A percentile compares a stretch with the other conserved stretches of the same genome.
Evolutionary conservation across 768 basidiomycete species (phyloP).

Genomic region (Termitomyces heimii): DNA sequence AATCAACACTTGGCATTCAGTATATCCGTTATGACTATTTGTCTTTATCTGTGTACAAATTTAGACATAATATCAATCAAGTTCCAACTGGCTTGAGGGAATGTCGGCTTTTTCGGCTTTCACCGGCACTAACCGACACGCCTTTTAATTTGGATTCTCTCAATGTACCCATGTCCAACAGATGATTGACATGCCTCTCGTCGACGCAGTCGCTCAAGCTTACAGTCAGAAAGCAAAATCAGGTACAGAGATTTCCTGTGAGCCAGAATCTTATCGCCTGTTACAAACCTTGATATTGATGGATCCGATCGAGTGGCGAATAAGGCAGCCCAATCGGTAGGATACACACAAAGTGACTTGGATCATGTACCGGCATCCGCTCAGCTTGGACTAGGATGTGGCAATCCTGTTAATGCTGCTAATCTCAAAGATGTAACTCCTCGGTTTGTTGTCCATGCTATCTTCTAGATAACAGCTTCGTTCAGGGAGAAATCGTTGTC

Average conservation of each 20-base stretch:
- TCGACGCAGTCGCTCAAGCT: slow-evolving; percentile 1
- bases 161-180: not conserved
- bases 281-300: not conserved
- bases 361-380: slow-evolving; percentile 34
- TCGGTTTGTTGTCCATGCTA: not conserved
- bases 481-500: slow-evolving; percentile 49
- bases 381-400: slow-evolving; percentile 47
- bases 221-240: slow-evolving; percentile 6
- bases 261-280: not conserved
- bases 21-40: not conserved
- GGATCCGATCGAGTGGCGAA: not conserved
- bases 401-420: slow-evolving; percentile 44
- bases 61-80: not conserved
- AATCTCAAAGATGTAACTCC: slow-evolving; percentile 36
- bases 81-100: not conserved
- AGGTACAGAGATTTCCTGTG: slow-evolving; percentile 12
- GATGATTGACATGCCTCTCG: not conserved
- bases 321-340: slow-evolving; percentile 35
- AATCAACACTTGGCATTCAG: not conserved
- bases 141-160: slow-evolving; percentile 1
- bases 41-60: too few species aligned
- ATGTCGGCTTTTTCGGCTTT: not conserved
- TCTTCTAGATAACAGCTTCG: not conserved
- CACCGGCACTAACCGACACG: not conserved
- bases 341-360: slow-evolving; percentile 40